Percentiles rank a stretch among this genome's conserved stretches.
Conservation (phyloP, 2,329 filamentous ascomycete species). For the Ambrosiella cleistominuta region DNA sequence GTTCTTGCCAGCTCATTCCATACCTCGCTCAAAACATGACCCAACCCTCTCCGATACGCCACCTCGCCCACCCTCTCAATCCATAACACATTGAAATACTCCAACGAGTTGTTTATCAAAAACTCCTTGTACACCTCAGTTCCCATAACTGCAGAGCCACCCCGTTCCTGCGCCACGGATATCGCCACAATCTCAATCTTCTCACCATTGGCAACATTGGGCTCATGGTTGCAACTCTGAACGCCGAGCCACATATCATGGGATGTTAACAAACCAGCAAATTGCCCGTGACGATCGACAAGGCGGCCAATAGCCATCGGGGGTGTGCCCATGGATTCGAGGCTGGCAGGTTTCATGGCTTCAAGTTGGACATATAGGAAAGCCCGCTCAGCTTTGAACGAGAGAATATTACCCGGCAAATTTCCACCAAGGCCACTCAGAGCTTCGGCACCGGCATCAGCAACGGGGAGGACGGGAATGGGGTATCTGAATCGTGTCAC, state of each 20-base stretch:
- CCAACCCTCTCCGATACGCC: constrained; percentile 25
- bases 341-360: constrained; percentile 16
- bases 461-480: constrained; percentile 20
- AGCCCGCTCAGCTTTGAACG: constrained; percentile 23
- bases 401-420: constrained; percentile 23
- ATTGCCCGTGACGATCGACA: constrained; percentile 21
- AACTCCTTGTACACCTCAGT: constrained; percentile 24
- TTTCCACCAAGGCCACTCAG: constrained; percentile 14
- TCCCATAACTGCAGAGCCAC: constrained; percentile 25
- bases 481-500: constrained; percentile 26
- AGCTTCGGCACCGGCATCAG: constrained; percentile 2
- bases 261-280: constrained; percentile 27
- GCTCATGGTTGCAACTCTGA: constrained; percentile 28
- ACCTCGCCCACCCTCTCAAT: constrained; percentile 28
- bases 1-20: constrained; percentile 25
- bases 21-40: constrained; percentile 24
- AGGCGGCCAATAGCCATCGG: constrained; percentile 28
- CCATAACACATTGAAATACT: constrained; percentile 31
- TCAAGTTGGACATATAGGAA: constrained; percentile 26
- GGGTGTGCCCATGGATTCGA: constrained; percentile 18
- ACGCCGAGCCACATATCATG: constrained; percentile 29
- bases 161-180: constrained; percentile 24
- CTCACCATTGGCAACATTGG: constrained; percentile 21
- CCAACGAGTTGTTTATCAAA: constrained; percentile 23
- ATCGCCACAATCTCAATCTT: constrained; percentile 28